Base-by-base conservation (phyloP, 2,329 filamentous ascomycete species). In the Phialophora tarda region DNA sequence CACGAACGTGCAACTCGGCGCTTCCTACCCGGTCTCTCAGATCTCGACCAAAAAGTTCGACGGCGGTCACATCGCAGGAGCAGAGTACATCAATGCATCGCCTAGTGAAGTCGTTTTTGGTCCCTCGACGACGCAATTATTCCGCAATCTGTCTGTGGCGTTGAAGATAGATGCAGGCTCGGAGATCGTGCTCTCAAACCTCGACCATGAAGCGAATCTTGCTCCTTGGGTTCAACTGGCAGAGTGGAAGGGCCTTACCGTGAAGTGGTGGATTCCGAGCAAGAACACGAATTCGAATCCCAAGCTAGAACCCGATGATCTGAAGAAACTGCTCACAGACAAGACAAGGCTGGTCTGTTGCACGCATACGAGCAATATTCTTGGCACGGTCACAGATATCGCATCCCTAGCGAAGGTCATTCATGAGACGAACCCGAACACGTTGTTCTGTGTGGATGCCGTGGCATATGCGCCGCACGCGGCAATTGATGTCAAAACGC, bases 171-270 rank as follows among this genome's bases (percentile, higher is more conserved):
- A 80, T 11, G 75, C 81, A 1, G 86, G 86, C 51, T 86, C 88
- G 66, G 89, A 92, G 74, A 83, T 94, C 60, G 80, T 95, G 68
- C 74, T 93, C 11, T 92, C 90, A 0, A 84, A 84, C 64, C 80
- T 92, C 62, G 91, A 93, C 75, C 91, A 94, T 73, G 91, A 93
- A 78, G 88, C 91, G 44, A 92, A 93, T 74, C 87, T 91, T 64
- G 86, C 89, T 1, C 83, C 90, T 0, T 94, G 91, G 91, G 79
- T 91, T 0, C 84, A 86, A 58, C 82, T 93, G 28, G 90, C 90
- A 1, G 77, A 83, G 32, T 83, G 84, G 14, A 83, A 87, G 54
- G 82, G 84, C 3, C 80, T 91, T 5, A 83, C 78, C 0, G 75
- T 93, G 53, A 91, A 89, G 74, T 92, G 89, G 89, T 93, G 90